A percentile compares a stretch with the other conserved stretches of the same genome.
Conservation (phyloP, 2,329 filamentous ascomycete genomes). For the Lasiodiplodia theobromae region DNA sequence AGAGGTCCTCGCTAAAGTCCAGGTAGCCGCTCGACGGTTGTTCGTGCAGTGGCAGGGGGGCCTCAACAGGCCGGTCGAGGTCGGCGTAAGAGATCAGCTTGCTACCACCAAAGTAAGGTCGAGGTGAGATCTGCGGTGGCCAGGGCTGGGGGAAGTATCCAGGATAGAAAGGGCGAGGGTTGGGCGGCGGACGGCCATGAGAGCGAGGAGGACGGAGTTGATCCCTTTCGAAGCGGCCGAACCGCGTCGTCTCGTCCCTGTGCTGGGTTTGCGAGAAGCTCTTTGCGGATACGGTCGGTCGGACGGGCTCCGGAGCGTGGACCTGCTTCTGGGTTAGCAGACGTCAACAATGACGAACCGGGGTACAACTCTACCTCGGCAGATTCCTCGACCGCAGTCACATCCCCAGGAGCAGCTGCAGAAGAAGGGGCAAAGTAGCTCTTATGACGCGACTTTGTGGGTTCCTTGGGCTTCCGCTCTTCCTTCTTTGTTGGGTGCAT, state of each 20-base stretch:
- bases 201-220: background rate
- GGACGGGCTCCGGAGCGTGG: background rate
- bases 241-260: background rate
- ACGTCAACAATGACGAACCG: background rate
- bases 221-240: conserved; percentile 7
- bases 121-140: background rate
- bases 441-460: background rate
- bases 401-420: background rate
- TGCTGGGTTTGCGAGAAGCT: background rate
- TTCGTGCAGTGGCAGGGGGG: background rate
- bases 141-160: background rate
- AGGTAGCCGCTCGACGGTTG: background rate
- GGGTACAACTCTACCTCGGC: background rate
- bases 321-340: background rate
- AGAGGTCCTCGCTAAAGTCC: conserved; percentile 7
- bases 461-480: background rate
- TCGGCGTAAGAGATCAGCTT: background rate
- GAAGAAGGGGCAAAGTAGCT: background rate
- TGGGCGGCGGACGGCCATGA: background rate
- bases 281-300: background rate
- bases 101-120: background rate
- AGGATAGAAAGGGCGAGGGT: background rate
- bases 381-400: background rate
- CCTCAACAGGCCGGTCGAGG: background rate
- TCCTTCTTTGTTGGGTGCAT: background rate